Conservation (phyloP, 1,284 basidiomycete genomes). For the Rhodotorula sp. region DNA sequence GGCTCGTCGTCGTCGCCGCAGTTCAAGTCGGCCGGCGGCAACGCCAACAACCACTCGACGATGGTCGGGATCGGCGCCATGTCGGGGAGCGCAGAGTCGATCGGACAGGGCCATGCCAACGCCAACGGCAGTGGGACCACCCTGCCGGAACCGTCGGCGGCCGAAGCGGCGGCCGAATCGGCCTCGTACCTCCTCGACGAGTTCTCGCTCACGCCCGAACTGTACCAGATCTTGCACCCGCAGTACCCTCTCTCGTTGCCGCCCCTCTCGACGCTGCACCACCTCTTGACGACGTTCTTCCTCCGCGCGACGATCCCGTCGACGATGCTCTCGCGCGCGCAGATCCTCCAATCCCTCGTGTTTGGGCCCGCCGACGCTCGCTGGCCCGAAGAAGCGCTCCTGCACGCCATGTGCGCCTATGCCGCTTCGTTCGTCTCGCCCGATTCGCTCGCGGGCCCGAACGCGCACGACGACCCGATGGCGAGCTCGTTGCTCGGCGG, state of each 20-base stretch:
- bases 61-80: too few relatives aligned
- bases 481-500: neutral
- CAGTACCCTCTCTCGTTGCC: constrained; percentile 30
- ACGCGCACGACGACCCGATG: constrained; percentile 1
- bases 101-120: neutral
- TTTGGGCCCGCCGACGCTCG: constrained; percentile 14
- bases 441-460: constrained; percentile 14
- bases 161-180: constrained; percentile 1
- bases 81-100: too few relatives aligned
- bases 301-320: constrained; percentile 30
- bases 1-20: constrained; percentile 4
- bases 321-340: constrained; percentile 26
- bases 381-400: constrained; percentile 36
- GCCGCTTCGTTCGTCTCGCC: constrained; percentile 20
- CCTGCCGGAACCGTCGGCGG: neutral
- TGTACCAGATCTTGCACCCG: constrained; percentile 32
- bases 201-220: constrained; percentile 21
- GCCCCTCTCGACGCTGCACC: constrained; percentile 15
- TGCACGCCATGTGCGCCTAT: constrained; percentile 40
- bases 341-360: constrained; percentile 20
- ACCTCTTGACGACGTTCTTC: constrained; percentile 38
- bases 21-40: neutral
- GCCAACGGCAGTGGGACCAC: neutral
- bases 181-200: constrained; percentile 10
- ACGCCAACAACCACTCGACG: neutral